Conservation (phyloP, 2,329 filamentous ascomycete genomes). For the Paracoccidioides brasiliensis region DNA sequence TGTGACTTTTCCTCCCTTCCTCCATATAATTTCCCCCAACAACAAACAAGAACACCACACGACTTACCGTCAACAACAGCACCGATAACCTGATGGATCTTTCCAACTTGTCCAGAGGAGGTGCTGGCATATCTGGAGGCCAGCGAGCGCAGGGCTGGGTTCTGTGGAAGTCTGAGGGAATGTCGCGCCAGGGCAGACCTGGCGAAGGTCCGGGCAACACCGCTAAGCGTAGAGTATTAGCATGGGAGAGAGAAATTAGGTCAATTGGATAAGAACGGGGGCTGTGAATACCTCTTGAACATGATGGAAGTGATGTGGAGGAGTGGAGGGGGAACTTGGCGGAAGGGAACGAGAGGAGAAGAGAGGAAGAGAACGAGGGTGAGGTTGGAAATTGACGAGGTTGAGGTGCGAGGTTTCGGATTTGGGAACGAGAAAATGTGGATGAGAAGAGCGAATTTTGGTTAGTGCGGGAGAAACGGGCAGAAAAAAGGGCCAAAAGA, state of each 20-base stretch:
- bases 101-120: slow-evolving; percentile 45
- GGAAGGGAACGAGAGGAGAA: slow-evolving; percentile 23
- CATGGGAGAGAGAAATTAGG: background rate
- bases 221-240: slow-evolving; percentile 33
- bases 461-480: too few relatives aligned
- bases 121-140: slow-evolving; percentile 50
- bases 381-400: slow-evolving; percentile 16
- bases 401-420: slow-evolving; percentile 9
- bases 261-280: too few relatives aligned
- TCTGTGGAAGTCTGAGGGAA: slow-evolving; percentile 40
- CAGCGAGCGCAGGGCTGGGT: slow-evolving; percentile 46
- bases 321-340: slow-evolving; percentile 21
- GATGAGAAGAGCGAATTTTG: too few relatives aligned
- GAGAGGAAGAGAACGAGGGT: slow-evolving; percentile 12
- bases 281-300: slow-evolving; percentile 44
- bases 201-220: slow-evolving; percentile 52
- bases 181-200: slow-evolving; percentile 46
- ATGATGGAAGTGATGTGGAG: slow-evolving; percentile 38
- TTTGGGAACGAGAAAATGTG: too few relatives aligned
- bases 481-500: too few relatives aligned
- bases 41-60: background rate
- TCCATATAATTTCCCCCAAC: background rate
- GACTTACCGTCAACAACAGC: slow-evolving; percentile 92
- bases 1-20: background rate
- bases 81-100: slow-evolving; percentile 79